Percentiles rank a stretch among this genome's conserved stretches.
Conservation (phyloP, 2,329 filamentous ascomycete species). For the Ceratocystis alfenasii region DNA sequence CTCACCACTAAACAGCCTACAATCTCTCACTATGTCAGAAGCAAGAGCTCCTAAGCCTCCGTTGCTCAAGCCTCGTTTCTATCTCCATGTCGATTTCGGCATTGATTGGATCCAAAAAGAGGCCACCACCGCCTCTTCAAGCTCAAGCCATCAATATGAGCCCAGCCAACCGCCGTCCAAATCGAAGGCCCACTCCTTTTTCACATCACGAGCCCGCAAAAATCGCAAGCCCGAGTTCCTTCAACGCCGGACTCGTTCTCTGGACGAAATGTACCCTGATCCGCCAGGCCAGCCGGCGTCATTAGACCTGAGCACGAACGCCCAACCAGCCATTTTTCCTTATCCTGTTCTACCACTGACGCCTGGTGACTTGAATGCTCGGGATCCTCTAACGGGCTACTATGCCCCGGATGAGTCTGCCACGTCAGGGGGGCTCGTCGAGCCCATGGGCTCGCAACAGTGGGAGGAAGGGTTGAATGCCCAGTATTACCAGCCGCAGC, state of each 20-base stretch:
- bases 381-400: slow-evolving; percentile 17
- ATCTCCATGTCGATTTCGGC: slow-evolving; percentile 42
- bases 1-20: too few relatives aligned
- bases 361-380: slow-evolving; percentile 16
- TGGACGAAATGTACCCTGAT: slow-evolving; percentile 35
- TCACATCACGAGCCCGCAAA: slow-evolving; percentile 16
- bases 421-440: neutral
- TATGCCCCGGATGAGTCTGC: slow-evolving; percentile 12
- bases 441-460: neutral
- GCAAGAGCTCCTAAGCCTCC: neutral
- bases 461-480: neutral
- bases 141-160: slow-evolving; percentile 38
- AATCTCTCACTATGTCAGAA: neutral
- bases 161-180: slow-evolving; percentile 32
- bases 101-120: slow-evolving; percentile 39
- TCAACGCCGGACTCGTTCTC: slow-evolving; percentile 24
- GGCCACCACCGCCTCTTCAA: slow-evolving; percentile 29
- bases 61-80: slow-evolving; percentile 30
- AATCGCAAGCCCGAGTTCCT: slow-evolving; percentile 25
- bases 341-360: slow-evolving; percentile 18
- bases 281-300: slow-evolving; percentile 1
- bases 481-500: neutral
- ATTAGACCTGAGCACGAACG: slow-evolving; percentile 6
- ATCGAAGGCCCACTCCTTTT: slow-evolving; percentile 20
- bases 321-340: slow-evolving; percentile 6